These are phyloP conservation scores for Thelonectria blattea DNA, from an alignment of 2,329 filamentous ascomycete species.

Conservation along the genomic window DNA sequence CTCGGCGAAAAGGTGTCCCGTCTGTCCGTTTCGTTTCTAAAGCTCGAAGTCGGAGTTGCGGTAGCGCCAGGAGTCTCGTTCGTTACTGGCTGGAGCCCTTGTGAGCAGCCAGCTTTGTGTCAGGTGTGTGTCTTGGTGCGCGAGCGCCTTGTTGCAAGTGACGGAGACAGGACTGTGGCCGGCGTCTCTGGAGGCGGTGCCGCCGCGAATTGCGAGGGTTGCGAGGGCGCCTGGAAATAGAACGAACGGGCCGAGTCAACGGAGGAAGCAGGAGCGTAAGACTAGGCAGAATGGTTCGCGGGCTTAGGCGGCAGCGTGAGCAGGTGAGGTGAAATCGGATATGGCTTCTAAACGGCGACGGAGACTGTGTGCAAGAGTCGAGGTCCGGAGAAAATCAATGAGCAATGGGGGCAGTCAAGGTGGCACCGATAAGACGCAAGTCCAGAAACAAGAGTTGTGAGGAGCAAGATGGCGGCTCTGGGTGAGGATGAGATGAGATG, in stretches of 20 bases:
- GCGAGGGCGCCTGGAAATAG: conserved; percentile 11
- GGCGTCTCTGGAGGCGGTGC: conserved; percentile 13
- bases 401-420: not conserved
- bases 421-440: not conserved
- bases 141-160: conserved; percentile 30
- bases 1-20: conserved; percentile 12
- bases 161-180: conserved; percentile 21
- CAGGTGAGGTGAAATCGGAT: not conserved
- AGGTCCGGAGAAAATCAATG: not conserved
- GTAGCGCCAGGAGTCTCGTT: conserved; percentile 2
- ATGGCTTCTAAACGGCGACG: not conserved
- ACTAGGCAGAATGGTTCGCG: not conserved
- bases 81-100: conserved; percentile 4
- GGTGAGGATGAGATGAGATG: conserved; percentile 13
- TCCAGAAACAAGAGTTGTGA: not conserved
- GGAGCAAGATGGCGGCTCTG: conserved; percentile 2
- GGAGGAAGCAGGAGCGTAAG: not conserved
- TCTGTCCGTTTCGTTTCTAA: conserved; percentile 18
- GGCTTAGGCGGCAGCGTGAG: not conserved
- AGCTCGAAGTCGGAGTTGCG: not conserved
- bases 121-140: conserved; percentile 29
- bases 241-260: conserved; percentile 17
- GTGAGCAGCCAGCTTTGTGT: conserved; percentile 22
- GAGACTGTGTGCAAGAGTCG: not conserved
- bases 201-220: conserved; percentile 22